A percentile compares a stretch with the other conserved stretches of the same genome.
phyloP scores from a whole-genome alignment of 768 basidiomycete genomes.

The Dendrothele bispora region DNA sequence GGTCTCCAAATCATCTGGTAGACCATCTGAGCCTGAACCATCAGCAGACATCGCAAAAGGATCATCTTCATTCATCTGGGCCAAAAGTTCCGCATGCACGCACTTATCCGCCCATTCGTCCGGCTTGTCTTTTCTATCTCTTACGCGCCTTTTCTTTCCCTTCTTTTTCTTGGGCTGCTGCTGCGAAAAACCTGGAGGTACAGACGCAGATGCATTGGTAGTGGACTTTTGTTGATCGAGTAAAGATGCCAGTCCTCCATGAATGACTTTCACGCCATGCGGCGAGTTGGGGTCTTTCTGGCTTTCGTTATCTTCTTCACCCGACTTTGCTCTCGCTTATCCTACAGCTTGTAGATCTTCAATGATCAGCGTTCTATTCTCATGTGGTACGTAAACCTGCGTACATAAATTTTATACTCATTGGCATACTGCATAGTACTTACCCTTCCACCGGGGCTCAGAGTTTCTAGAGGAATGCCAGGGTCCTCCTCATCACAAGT shows the following conservation, averaged over 20 bases:
- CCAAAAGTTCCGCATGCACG: conserved; percentile 87
- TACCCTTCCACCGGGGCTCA: no score
- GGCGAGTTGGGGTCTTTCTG: conserved; percentile 15
- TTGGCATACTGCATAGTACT: no score
- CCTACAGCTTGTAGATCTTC: no score
- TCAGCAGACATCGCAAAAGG: conserved; percentile 25
- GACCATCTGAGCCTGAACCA: conserved; percentile 41
- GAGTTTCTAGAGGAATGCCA: no score
- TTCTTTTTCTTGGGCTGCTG: conserved; percentile 29
- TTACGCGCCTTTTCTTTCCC: conserved; percentile 37
- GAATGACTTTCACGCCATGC: conserved; percentile 27
- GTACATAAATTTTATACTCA: no score
- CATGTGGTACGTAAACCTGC: no score
- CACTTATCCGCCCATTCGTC: conserved; percentile 83
- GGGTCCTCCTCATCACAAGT: no score
- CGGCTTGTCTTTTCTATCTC: no score
- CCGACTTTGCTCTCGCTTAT: no score
- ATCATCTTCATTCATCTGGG: conserved; percentile 66
- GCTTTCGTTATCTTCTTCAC: conserved; percentile 37
- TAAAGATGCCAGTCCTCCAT: conserved; percentile 49
- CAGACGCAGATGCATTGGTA: conserved; percentile 29
- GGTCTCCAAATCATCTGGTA: conserved; percentile 72
- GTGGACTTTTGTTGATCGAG: not conserved
- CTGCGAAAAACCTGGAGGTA: not conserved
- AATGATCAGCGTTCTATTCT: no score